phyloP scores from a whole-genome alignment of 371 early-diverging fungal genomes.

The Blastocladiella emersonii region DNA sequence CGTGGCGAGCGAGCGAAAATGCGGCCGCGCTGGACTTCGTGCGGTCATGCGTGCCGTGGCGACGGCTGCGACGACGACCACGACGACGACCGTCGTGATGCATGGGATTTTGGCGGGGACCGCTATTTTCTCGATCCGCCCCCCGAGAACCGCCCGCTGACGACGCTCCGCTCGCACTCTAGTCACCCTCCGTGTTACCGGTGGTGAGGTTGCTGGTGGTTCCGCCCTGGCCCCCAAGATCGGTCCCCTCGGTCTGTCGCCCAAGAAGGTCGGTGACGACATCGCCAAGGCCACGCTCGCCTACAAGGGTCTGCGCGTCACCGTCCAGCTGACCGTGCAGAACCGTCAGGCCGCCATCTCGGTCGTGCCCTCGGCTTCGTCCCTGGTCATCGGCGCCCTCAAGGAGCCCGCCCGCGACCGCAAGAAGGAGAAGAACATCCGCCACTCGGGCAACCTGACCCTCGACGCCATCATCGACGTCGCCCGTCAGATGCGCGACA shows the following conservation, averaged over 20 bases:
- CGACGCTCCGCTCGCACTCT: neutral
- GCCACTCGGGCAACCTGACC: conserved; percentile 86
- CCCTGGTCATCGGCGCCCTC: conserved; percentile 96
- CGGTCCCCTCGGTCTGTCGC: conserved; percentile 99
- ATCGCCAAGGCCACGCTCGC: conserved; percentile 98
- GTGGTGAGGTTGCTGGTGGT: conserved; percentile 99
- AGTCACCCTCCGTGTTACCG: conserved; percentile 90
- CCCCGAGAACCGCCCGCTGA: too few species aligned
- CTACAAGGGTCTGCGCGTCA: conserved; percentile 97
- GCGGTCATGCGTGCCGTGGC: too few species aligned
- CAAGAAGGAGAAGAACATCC: conserved; percentile 99
- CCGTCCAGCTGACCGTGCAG: conserved; percentile 96
- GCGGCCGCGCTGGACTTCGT: too few species aligned
- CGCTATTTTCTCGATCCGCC: too few species aligned
- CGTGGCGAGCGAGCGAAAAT: too few species aligned
- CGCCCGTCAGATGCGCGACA: conserved; percentile 90
- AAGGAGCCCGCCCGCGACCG: conserved; percentile 98
- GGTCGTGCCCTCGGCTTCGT: conserved; percentile 94
- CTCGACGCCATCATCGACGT: conserved; percentile 89
- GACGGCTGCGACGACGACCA: too few species aligned
- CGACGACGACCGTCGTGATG: too few species aligned
- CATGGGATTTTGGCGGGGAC: too few species aligned
- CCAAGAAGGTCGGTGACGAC: conserved; percentile 99
- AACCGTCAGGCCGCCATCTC: conserved; percentile 99
- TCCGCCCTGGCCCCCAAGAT: conserved; percentile 98